phyloP scores from a whole-genome alignment of 495 filamentous ascomycete species.

The Hypoxylon subgilvum region DNA sequence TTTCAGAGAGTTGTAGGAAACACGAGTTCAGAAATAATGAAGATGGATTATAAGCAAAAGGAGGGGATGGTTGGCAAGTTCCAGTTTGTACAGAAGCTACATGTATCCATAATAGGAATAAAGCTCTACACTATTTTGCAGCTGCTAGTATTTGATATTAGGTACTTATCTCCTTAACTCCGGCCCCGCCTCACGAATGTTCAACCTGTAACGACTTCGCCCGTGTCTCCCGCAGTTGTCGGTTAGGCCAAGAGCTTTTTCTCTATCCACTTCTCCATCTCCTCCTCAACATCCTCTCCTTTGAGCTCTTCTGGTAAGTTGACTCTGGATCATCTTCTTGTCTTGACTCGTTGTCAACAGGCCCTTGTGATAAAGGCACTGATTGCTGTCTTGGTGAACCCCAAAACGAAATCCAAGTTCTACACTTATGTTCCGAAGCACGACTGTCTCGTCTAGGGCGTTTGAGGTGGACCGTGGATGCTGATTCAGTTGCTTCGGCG shows the following conservation, averaged over 20 bases:
- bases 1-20: no score
- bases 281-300: constrained; percentile 4
- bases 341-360: neutral
- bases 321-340: neutral
- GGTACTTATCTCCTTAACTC: no score
- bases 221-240: no score
- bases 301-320: neutral
- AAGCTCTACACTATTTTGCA: no score
- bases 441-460: constrained; percentile 11
- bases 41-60: no score
- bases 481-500: neutral
- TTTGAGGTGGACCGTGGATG: neutral
- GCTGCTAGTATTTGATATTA: neutral
- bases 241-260: no score
- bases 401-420: constrained; percentile 18
- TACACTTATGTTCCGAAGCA: constrained; percentile 5
- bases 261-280: constrained; percentile 26
- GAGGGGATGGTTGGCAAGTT: no score
- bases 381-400: constrained; percentile 6
- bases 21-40: no score
- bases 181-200: no score
- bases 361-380: neutral
- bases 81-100: no score
- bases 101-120: no score
- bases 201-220: no score